Evolutionary conservation across 202 grass and related monocot genomes (phyloP).

Genomic region (Dendrocalamus latiflorus): DNA sequence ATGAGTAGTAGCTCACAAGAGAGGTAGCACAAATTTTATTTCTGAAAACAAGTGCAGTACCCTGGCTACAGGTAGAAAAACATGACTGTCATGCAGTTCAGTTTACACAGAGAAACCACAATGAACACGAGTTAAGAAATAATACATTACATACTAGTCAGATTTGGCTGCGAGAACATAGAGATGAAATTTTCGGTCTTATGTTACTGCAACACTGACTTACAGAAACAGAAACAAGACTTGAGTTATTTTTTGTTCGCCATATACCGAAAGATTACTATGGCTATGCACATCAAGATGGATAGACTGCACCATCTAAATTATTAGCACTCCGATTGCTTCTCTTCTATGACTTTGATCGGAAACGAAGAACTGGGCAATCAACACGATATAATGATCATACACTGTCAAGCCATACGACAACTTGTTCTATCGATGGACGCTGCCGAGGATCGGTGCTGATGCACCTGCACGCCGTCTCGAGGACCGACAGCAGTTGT

Average conservation of each 20-base stretch:
- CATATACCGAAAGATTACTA: background rate
- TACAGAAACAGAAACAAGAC: background rate
- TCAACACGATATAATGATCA: conserved; percentile 29
- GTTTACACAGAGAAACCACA: background rate
- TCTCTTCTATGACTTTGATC: background rate
- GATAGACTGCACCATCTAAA: background rate
- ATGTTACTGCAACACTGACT: background rate
- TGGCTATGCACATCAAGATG: conserved; percentile 11
- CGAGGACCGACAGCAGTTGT: conserved; percentile 67
- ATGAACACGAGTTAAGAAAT: background rate
- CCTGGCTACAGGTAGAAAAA: too few relatives aligned
- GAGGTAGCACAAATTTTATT: too few relatives aligned
- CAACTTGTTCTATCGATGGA: conserved; percentile 80
- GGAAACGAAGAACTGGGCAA: conserved; percentile 2
- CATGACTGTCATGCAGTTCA: too few relatives aligned
- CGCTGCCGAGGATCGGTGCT: conserved; percentile 60
- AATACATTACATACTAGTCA: background rate
- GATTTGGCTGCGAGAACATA: background rate
- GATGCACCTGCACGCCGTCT: conserved; percentile 67
- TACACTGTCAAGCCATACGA: conserved; percentile 58
- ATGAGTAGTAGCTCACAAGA: too few relatives aligned
- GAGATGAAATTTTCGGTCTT: background rate
- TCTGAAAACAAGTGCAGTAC: too few relatives aligned
- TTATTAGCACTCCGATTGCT: conserved; percentile 5
- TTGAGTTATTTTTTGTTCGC: background rate